phyloP scores from a whole-genome alignment of 1,139 yeast genomes.

The Blastobotrys indianensis region DNA sequence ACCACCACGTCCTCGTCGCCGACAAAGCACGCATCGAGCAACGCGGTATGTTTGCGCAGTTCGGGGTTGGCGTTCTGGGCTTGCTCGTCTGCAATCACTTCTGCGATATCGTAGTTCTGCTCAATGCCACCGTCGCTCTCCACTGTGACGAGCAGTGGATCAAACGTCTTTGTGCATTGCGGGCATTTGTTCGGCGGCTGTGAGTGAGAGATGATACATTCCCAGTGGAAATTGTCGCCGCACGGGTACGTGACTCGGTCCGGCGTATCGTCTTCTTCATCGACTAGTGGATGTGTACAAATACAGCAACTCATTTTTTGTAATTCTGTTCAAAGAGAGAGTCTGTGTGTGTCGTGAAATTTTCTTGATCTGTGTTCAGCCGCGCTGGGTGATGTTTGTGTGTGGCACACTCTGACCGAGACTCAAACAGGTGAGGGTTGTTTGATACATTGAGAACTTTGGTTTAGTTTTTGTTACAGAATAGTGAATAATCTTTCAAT shows the following conservation, averaged over 20 bases:
- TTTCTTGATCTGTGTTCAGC: neutral
- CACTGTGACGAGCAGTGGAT: conserved; percentile 18
- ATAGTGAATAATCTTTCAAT: no score
- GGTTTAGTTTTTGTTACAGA: no score
- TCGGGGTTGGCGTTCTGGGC: conserved; percentile 12
- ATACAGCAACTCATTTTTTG: neutral
- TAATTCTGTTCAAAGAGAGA: no score
- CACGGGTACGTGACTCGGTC: conserved; percentile 13
- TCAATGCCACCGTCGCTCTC: conserved; percentile 19
- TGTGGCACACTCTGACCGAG: no score
- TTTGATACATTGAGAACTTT: no score
- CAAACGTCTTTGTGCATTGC: conserved; percentile 12
- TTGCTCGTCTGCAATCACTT: conserved; percentile 17
- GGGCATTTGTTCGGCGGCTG: conserved; percentile 18
- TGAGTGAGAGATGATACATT: conserved; percentile 18
- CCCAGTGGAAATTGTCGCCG: conserved; percentile 23
- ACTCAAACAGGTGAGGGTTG: no score
- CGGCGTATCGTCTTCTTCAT: neutral
- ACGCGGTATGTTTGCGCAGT: conserved; percentile 1
- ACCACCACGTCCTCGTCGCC: conserved; percentile 21
- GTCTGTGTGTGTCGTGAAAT: no score
- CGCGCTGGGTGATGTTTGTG: neutral
- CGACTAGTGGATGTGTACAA: no score
- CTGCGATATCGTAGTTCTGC: conserved; percentile 17
- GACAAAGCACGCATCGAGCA: conserved; percentile 19